Evolutionary conservation across 2,329 filamentous ascomycete species (phyloP), one percentile per base, ranked within the genome.

Genomic region (Periconia sp.): DNA sequence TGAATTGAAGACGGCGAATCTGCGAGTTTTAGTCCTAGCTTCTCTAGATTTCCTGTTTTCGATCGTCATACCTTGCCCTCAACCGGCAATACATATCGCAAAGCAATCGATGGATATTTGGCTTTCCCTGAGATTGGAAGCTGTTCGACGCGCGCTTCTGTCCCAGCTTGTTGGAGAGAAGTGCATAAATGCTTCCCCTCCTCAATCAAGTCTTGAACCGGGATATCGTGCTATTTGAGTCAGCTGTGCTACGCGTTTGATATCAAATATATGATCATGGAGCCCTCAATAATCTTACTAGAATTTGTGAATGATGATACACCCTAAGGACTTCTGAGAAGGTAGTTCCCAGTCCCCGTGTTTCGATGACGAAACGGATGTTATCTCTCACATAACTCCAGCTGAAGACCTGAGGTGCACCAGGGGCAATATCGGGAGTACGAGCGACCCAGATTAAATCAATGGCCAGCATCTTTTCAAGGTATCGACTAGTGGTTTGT

Each of bases 1-100:
- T 77, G 19, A 81, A 55, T 56, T 81, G 78, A 40, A 78, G 65
- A 43, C 77, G 72, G 40, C 75, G 71, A 30, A 76, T 55, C 78
- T 80, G 44, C 15, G 2, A 17, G 6, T 47, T 1, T 15, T 13
- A 37, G 23, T 63, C n/a, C 64, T 40, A 8, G 43, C 50, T n/a
- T 2, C n/a, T 47, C 27, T 20, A 19, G 30, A 37, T 11, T 11
- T 15, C 13, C 30, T 2, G 20, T 6, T 6, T 15, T 8, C 3
- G 13, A 30, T 17, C 7, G 18, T 15, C 13, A 45, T 52, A 77
- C 76, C 68, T 69, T 70, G 40, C 48, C 48, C 9, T 66, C 61
- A 49, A 72, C 64, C n/a, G 68, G 58, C 15, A 73, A 48, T 41
- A 64, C 65, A 60, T 76, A 79, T 49, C 76, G 66, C 14, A 80